Percentiles rank a stretch among this genome's conserved stretches.
Evolutionary conservation across 73 alveolate genomes (phyloP).

Genomic region (Uronychia binucleata): DNA sequence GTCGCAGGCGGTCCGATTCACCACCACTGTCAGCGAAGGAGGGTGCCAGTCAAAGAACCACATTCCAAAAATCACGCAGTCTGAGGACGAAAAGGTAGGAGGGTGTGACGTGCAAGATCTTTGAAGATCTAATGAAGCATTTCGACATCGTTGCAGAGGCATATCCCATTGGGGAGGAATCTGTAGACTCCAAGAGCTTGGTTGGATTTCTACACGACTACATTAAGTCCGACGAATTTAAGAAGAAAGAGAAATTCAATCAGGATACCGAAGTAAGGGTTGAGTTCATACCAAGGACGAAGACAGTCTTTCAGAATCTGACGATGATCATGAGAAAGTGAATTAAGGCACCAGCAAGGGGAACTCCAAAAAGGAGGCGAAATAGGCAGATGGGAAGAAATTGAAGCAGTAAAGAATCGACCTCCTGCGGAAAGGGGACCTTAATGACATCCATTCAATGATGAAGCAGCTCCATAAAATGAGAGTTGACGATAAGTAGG

Average conservation of each 20-base stretch:
- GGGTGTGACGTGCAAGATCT: background rate
- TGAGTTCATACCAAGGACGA: background rate
- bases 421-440: background rate
- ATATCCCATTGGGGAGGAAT: background rate
- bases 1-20: slow-evolving; percentile 51
- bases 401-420: background rate
- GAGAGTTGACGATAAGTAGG: no score
- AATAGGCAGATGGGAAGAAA: background rate
- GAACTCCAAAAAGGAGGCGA: background rate
- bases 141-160: background rate
- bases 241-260: background rate
- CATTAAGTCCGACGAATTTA: background rate
- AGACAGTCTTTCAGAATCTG: background rate
- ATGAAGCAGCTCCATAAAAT: no score
- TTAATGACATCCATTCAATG: background rate
- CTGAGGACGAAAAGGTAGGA: background rate
- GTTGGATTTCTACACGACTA: background rate
- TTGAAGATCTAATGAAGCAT: background rate
- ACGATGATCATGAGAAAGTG: background rate
- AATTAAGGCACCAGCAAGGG: background rate
- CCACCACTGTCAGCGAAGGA: slow-evolving; percentile 27
- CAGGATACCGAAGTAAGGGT: background rate
- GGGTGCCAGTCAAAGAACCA: slow-evolving; percentile 58
- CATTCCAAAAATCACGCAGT: slow-evolving; percentile 1
- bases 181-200: background rate